phyloP scores from a whole-genome alignment of 2,329 filamentous ascomycete genomes.

The Podosphaera xanthii region DNA sequence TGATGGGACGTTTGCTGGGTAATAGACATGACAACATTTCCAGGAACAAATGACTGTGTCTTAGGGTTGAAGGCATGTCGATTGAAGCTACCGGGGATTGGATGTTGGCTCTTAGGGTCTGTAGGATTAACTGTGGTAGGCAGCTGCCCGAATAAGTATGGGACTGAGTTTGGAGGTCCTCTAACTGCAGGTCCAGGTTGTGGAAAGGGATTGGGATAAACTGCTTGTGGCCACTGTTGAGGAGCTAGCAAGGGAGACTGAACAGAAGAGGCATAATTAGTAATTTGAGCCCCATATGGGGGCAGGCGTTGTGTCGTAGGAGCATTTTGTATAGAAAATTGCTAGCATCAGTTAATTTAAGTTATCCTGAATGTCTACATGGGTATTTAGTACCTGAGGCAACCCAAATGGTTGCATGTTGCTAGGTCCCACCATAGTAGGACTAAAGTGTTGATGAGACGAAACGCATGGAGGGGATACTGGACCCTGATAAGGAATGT shows the following conservation, averaged over 20 bases:
- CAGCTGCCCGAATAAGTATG: constrained; percentile 62
- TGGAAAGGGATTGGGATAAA: constrained; percentile 14
- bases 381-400: constrained; percentile 9
- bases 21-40: constrained; percentile 26
- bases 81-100: constrained; percentile 64
- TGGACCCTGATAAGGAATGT: constrained; percentile 8
- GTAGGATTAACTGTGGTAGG: constrained; percentile 46
- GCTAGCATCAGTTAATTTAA: constrained; percentile 8
- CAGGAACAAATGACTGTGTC: constrained; percentile 75
- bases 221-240: constrained; percentile 14
- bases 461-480: constrained; percentile 21
- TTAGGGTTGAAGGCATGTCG: constrained; percentile 82
- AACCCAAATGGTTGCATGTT: constrained; percentile 16
- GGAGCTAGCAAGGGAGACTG: constrained; percentile 13
- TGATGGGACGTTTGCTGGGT: constrained; percentile 19
- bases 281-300: constrained; percentile 15
- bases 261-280: constrained; percentile 15
- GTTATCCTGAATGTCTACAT: neutral
- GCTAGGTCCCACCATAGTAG: constrained; percentile 18
- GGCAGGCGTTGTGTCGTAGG: constrained; percentile 13
- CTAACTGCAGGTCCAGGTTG: constrained; percentile 9
- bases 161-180: constrained; percentile 18
- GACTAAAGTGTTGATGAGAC: constrained; percentile 14
- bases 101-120: constrained; percentile 55
- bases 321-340: constrained; percentile 10